Conservation (phyloP, 495 filamentous ascomycete species). For the Aspergillus funiculosus region DNA sequence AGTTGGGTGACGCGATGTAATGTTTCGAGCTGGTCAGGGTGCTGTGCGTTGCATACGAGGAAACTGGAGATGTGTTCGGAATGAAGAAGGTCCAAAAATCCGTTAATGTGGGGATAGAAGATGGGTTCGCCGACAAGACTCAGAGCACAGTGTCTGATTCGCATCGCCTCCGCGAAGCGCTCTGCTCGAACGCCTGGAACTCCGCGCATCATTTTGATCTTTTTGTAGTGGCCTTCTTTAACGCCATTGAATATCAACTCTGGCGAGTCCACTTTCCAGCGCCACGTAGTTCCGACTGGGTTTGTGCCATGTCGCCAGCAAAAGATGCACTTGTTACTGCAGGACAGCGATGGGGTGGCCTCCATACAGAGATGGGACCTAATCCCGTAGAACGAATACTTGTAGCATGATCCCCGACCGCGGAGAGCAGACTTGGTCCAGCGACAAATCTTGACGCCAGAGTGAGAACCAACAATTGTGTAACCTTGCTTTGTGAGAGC, state of each 20-base stretch:
- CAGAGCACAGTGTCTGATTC: constrained; percentile 85
- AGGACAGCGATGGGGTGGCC: constrained; percentile 88
- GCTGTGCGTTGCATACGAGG: constrained; percentile 97
- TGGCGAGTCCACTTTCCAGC: constrained; percentile 88
- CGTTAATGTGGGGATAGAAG: constrained; percentile 96
- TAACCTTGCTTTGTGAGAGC: constrained; percentile 95
- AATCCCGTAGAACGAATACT: constrained; percentile 95
- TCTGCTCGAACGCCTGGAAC: constrained; percentile 89
- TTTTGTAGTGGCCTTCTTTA: constrained; percentile 87
- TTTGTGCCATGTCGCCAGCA: constrained; percentile 98
- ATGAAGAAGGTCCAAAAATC: constrained; percentile 77
- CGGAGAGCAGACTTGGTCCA: constrained; percentile 99
- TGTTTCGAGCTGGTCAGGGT: constrained; percentile 81
- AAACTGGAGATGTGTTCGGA: constrained; percentile 83
- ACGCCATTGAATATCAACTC: constrained; percentile 84
- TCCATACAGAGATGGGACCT: constrained; percentile 96
- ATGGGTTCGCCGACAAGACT: constrained; percentile 92
- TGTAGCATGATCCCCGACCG: constrained; percentile 93
- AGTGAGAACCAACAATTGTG: constrained; percentile 89
- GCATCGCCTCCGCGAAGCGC: constrained; percentile 86
- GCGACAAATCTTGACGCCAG: constrained; percentile 93
- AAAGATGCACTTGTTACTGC: constrained; percentile 97
- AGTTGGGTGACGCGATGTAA: constrained; percentile 83
- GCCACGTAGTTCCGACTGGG: constrained; percentile 92
- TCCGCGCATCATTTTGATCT: constrained; percentile 94